Percentiles rank a stretch among this genome's conserved stretches.
phyloP scores from a whole-genome alignment of 345 rosid species.

The Aurinia saxatilis region DNA sequence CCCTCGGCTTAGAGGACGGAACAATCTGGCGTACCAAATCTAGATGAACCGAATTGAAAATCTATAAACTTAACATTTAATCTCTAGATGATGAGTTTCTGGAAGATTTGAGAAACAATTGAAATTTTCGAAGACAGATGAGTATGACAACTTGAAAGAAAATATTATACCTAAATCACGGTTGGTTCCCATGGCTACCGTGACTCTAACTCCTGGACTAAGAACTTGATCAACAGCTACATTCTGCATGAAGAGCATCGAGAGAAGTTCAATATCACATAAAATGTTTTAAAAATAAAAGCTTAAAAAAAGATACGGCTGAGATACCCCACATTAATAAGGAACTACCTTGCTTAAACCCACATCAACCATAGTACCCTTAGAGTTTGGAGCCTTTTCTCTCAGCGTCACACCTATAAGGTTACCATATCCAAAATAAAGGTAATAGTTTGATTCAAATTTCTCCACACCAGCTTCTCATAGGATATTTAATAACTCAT shows the following conservation, averaged over 20 bases:
- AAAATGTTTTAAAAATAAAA: neutral
- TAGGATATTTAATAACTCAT: too few species aligned
- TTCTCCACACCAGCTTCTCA: neutral
- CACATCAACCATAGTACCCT: slow-evolving; percentile 67
- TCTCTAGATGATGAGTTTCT: neutral
- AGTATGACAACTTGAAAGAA: neutral
- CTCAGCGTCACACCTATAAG: slow-evolving; percentile 63
- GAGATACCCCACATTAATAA: neutral
- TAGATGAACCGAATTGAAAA: slow-evolving; percentile 39
- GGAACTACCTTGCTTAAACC: slow-evolving; percentile 72
- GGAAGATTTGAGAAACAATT: neutral
- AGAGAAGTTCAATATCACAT: slow-evolving; percentile 1
- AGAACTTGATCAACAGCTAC: slow-evolving; percentile 56
- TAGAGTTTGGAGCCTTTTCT: slow-evolving; percentile 41
- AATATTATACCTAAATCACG: slow-evolving; percentile 45
- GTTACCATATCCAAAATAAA: slow-evolving; percentile 5
- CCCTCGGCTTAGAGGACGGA: slow-evolving; percentile 61
- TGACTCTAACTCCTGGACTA: slow-evolving; percentile 77
- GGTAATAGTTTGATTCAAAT: neutral
- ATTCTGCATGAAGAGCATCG: slow-evolving; percentile 45
- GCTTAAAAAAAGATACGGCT: neutral
- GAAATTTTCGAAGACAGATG: neutral
- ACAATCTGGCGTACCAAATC: slow-evolving; percentile 61
- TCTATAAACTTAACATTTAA: neutral
- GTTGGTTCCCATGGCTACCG: slow-evolving; percentile 78